These are phyloP conservation scores for Alternaria arborescens DNA, from an alignment of 2,329 filamentous ascomycete genomes.

Conservation along the genomic window DNA sequence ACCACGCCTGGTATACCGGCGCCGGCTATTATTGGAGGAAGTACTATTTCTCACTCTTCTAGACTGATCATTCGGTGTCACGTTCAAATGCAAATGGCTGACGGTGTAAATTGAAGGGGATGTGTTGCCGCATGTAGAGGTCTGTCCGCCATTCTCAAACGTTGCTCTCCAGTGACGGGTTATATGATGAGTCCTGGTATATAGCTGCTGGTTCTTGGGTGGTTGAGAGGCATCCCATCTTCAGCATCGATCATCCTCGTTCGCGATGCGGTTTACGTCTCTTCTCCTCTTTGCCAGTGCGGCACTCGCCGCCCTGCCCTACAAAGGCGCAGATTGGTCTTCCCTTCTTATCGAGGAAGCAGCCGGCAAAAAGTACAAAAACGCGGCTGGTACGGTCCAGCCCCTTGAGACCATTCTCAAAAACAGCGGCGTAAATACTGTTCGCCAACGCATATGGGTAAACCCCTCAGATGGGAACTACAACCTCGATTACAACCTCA, in stretches of 20 bases:
- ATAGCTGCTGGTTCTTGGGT: not conserved
- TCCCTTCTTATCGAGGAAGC: slow-evolving; percentile 71
- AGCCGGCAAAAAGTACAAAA: slow-evolving; percentile 69
- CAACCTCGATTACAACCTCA: slow-evolving; percentile 74
- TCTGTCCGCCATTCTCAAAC: not conserved
- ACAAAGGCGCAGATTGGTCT: slow-evolving; percentile 75
- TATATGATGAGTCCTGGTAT: not conserved
- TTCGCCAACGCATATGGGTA: slow-evolving; percentile 77
- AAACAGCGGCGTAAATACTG: slow-evolving; percentile 70
- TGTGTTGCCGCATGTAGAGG: slow-evolving; percentile 4
- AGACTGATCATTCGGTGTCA: not conserved
- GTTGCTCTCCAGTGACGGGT: not conserved
- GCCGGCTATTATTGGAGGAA: slow-evolving; percentile 17
- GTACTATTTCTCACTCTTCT: not conserved
- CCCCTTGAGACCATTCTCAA: slow-evolving; percentile 71
- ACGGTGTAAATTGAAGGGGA: slow-evolving; percentile 2
- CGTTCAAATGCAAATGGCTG: not conserved
- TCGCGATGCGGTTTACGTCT: slow-evolving; percentile 40
- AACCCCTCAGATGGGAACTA: slow-evolving; percentile 69
- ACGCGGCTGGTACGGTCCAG: slow-evolving; percentile 60
- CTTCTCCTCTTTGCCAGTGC: slow-evolving; percentile 31
- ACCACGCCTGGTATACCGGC: slow-evolving; percentile 5
- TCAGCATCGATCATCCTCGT: not conserved
- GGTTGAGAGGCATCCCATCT: not conserved
- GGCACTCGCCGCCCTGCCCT: slow-evolving; percentile 62